Evolutionary conservation across 2,329 filamentous ascomycete genomes (phyloP).

Genomic region (Eurotiales sp.): DNA sequence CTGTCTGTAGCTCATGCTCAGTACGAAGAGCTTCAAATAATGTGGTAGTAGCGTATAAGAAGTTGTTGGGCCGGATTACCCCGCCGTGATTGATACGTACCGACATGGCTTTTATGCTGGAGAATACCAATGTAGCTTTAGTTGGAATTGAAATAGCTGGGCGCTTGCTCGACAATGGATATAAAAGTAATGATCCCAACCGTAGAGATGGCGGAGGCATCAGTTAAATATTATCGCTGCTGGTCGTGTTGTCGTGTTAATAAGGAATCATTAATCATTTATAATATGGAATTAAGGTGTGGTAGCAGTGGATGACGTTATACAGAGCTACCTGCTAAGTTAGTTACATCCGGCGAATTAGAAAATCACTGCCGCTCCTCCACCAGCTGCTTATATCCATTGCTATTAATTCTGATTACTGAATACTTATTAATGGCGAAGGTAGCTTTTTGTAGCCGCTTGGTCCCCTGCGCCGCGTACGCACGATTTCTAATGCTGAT

Average conservation of each 20-base stretch:
- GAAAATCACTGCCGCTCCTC: neutral
- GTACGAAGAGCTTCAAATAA: slow-evolving; percentile 16
- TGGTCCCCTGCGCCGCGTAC: no score
- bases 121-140: neutral
- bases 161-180: slow-evolving; percentile 5
- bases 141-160: neutral
- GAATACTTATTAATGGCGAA: neutral
- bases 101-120: slow-evolving; percentile 27
- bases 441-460: no score
- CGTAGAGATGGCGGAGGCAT: slow-evolving; percentile 7
- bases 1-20: slow-evolving; percentile 17
- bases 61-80: no score
- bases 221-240: neutral
- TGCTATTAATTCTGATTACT: neutral
- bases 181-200: slow-evolving; percentile 1
- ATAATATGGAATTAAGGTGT: no score
- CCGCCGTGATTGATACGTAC: slow-evolving; percentile 20
- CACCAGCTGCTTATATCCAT: no score
- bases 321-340: neutral
- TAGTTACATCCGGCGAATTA: neutral
- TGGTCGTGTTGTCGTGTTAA: neutral
- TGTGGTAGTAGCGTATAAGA: neutral
- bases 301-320: neutral
- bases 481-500: no score
- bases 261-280: no score